These are phyloP conservation scores for Leishmania mexicana DNA, from an alignment of 208 protist species.

Conservation along the genomic window DNA sequence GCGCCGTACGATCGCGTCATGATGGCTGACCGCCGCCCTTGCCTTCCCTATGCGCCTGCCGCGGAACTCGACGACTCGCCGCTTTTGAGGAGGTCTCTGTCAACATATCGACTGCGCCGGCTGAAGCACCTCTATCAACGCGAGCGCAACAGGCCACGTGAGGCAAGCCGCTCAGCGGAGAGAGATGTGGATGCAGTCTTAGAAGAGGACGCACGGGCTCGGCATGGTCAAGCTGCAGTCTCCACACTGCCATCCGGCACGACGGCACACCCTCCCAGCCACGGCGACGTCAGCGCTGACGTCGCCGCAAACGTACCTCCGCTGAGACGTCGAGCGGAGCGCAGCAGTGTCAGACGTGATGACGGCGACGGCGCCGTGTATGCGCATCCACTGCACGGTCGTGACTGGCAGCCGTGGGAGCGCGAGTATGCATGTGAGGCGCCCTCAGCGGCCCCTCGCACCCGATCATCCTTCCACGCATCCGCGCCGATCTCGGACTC, in stretches of 20 bases:
- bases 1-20: neutral
- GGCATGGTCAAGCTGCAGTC: neutral
- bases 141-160: neutral
- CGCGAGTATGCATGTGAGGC: slow-evolving; percentile 4
- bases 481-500: neutral
- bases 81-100: neutral
- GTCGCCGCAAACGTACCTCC: neutral
- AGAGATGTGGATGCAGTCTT: neutral
- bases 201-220: neutral
- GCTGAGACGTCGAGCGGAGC: neutral
- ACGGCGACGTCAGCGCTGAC: neutral
- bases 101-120: neutral
- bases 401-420: slow-evolving; percentile 15
- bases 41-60: neutral
- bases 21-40: neutral
- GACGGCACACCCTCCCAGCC: neutral
- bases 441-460: neutral
- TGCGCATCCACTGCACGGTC: neutral
- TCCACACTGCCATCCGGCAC: neutral
- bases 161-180: neutral
- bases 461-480: neutral
- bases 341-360: neutral
- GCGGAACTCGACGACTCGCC: neutral
- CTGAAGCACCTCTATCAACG: slow-evolving; percentile 7
- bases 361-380: neutral